Evolutionary conservation across 352 stramenopile genomes (phyloP), one percentile per base, ranked within the genome.

Genomic region (Globisporangium uncinulatum): DNA sequence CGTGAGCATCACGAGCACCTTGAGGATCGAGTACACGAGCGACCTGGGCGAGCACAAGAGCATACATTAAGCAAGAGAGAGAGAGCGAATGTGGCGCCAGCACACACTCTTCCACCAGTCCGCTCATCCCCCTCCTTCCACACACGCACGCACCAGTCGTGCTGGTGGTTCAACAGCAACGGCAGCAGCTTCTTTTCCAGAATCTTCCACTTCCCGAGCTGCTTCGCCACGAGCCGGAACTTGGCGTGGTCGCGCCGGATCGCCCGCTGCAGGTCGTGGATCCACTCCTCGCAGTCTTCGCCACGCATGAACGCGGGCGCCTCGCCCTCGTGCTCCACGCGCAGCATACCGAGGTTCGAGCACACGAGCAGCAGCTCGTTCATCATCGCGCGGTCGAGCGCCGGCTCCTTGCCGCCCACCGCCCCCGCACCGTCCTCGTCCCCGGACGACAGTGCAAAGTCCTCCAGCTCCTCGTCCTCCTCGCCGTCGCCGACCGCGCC

Each of bases 1-100:
- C 2, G 86, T 96, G 39, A 96, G 72, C 86, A 96, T 94, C 24
- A 94, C 85, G 41, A 96, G 77, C 56, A 96, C 84, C 59, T 96
- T 96, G 17, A 94, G 67, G 57, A 96, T 89, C 31, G 86, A 94
- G 47, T 94, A 91, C 13, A 92, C 82, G n/a, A 96, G 73, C 42
- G 67, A 69, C 78, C 70, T 75, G 41, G 13, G 52, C 19, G 10
- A 29, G 24, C 24, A 29, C 24, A 29, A 29, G 24, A 29, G 24
- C 24, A 29, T 29, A 29, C 24, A 29, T 29, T 29, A 29, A 29
- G 24, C 24, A 29, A 29, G 24, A 29, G 24, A 29, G 24, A 29
- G 24, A 29, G 24, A 29, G 4, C 24, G n/a, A n/a, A n/a, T 14
- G 21, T 19, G n/a, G 4, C 9, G 49, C 34, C 14, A 10, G 14